Conservation (phyloP, 2,329 filamentous ascomycete genomes). For the Aspergillus cejpii region DNA sequence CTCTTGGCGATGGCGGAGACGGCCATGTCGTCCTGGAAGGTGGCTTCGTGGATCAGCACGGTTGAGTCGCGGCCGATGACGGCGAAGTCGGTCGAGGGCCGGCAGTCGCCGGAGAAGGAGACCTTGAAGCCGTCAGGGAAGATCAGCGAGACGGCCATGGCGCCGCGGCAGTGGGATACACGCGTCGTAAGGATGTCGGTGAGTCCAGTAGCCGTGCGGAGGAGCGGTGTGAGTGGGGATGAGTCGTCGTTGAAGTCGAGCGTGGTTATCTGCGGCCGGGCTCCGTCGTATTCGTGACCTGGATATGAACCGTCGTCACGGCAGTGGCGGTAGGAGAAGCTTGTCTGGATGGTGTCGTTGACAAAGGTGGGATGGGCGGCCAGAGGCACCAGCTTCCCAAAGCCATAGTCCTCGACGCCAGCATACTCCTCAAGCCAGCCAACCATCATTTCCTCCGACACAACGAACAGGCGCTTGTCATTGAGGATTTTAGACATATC, state of each 20-base stretch:
- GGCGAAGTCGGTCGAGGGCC: slow-evolving; percentile 66
- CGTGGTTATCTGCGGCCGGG: slow-evolving; percentile 14
- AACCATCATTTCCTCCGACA: slow-evolving; percentile 65
- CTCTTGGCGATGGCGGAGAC: slow-evolving; percentile 79
- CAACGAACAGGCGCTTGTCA: slow-evolving; percentile 53
- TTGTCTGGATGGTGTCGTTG: slow-evolving; percentile 18
- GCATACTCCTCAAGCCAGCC: slow-evolving; percentile 74
- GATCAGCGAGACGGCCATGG: slow-evolving; percentile 69
- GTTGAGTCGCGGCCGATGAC: slow-evolving; percentile 66
- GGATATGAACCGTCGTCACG: slow-evolving; percentile 24
- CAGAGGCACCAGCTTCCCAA: slow-evolving; percentile 50
- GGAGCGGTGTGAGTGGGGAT: slow-evolving; percentile 33
- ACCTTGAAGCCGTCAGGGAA: slow-evolving; percentile 77
- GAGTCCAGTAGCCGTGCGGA: slow-evolving; percentile 55
- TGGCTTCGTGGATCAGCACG: slow-evolving; percentile 89
- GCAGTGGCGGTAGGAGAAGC: slow-evolving; percentile 28
- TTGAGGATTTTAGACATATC: slow-evolving; percentile 34
- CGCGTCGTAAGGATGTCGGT: slow-evolving; percentile 57
- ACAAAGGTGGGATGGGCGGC: slow-evolving; percentile 28
- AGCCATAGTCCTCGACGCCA: slow-evolving; percentile 68
- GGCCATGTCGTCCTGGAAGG: slow-evolving; percentile 78
- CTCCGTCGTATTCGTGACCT: slow-evolving; percentile 7
- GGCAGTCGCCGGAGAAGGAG: slow-evolving; percentile 90
- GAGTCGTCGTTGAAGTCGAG: slow-evolving; percentile 25
- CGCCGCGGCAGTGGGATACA: slow-evolving; percentile 73